Conservation (phyloP, 352 stramenopile genomes). For the Peronosclerospora sorghi region DNA sequence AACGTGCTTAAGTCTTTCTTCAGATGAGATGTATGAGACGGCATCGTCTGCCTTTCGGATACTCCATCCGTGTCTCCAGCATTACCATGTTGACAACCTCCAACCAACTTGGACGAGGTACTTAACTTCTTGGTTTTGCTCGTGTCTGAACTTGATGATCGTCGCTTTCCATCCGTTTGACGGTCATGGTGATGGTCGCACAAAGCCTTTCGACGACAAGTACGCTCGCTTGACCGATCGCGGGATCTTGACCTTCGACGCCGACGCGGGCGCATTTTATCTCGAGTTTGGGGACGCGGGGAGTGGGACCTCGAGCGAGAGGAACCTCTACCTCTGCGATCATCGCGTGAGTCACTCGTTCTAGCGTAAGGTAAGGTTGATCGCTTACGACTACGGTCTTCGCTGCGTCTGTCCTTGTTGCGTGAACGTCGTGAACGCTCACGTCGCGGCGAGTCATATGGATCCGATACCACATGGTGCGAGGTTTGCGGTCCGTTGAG, state of each 20-base stretch:
- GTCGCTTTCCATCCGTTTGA: slow-evolving; percentile 1
- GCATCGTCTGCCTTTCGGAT: slow-evolving; percentile 20
- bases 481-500: slow-evolving; percentile 25
- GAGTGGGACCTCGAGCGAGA: slow-evolving; percentile 24
- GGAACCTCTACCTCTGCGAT: slow-evolving; percentile 15
- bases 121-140: slow-evolving; percentile 7
- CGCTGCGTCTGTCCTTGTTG: slow-evolving; percentile 6
- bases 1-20: slow-evolving; percentile 15
- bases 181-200: slow-evolving; percentile 9
- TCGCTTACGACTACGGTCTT: slow-evolving; percentile 12
- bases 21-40: slow-evolving; percentile 2
- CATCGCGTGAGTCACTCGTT: slow-evolving; percentile 7
- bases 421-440: slow-evolving; percentile 4
- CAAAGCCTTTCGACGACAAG: slow-evolving; percentile 1
- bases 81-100: slow-evolving; percentile 11
- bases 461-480: slow-evolving; percentile 5
- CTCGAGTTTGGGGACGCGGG: slow-evolving; percentile 13
- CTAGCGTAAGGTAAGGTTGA: slow-evolving; percentile 11
- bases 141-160: neutral
- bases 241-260: slow-evolving; percentile 11
- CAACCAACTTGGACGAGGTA: slow-evolving; percentile 5
- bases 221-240: slow-evolving; percentile 16
- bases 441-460: slow-evolving; percentile 12
- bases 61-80: slow-evolving; percentile 3
- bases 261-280: slow-evolving; percentile 10